Conservation (phyloP, 1,284 basidiomycete species). For the Tylopilus sp. region DNA sequence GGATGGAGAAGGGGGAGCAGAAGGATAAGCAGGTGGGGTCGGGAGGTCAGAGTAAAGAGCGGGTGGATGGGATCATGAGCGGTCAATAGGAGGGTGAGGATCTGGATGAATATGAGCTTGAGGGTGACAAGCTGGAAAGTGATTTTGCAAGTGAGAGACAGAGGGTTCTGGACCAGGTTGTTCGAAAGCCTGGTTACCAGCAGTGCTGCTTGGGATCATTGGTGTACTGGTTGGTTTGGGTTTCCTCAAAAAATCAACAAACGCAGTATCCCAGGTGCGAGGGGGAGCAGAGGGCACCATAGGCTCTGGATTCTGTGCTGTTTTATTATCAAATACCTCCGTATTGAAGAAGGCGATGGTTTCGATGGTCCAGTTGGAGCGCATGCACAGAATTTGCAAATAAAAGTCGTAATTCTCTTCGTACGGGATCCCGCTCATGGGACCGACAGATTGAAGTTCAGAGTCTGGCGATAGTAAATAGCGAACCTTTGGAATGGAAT, state of each 20-base stretch:
- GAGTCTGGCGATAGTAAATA: constrained; percentile 9
- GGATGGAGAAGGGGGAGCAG: background rate
- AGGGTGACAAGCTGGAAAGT: background rate
- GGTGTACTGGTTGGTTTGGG: too few species aligned
- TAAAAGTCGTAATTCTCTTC: constrained; percentile 14
- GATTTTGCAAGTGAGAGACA: too few species aligned
- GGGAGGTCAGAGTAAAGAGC: too few species aligned
- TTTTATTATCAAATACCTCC: too few species aligned
- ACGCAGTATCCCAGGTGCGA: constrained; percentile 11
- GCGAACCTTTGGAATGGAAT: background rate
- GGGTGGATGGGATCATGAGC: background rate
- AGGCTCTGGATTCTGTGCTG: too few species aligned
- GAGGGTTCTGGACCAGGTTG: too few species aligned
- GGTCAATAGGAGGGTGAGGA: background rate
- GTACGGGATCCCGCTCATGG: constrained; percentile 12
- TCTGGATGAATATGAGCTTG: too few species aligned
- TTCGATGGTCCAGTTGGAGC: too few species aligned
- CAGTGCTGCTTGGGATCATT: too few species aligned
- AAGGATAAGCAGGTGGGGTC: too few species aligned
- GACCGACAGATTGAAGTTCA: constrained; percentile 8
- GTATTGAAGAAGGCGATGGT: too few species aligned
- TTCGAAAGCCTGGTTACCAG: too few species aligned
- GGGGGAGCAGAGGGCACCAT: background rate
- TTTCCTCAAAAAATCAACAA: constrained; percentile 6
- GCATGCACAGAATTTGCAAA: background rate